phyloP scores from a whole-genome alignment of 768 basidiomycete species.

The Trichaptum fuscoviolaceum region DNA sequence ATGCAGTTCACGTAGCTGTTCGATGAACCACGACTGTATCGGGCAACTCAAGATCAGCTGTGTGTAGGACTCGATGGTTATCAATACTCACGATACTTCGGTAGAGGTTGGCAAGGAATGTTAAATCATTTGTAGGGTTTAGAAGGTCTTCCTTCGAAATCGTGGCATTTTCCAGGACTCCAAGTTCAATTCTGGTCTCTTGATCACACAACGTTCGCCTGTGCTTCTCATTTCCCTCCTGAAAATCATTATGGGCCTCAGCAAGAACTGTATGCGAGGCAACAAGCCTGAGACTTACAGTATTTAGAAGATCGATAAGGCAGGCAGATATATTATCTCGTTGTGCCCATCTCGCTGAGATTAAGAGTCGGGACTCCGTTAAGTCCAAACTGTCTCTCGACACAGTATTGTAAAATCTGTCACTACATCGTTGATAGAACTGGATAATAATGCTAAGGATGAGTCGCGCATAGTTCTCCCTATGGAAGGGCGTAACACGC shows the following conservation, averaged over 20 bases:
- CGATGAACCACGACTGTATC: constrained; percentile 77
- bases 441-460: constrained; percentile 93
- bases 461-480: constrained; percentile 90
- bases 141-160: constrained; percentile 66
- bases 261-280: neutral
- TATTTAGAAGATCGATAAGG: constrained; percentile 56
- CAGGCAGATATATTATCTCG: constrained; percentile 71
- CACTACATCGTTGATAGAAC: constrained; percentile 92
- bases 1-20: constrained; percentile 64
- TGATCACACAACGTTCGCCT: constrained; percentile 58
- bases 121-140: constrained; percentile 62
- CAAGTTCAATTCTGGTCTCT: constrained; percentile 76
- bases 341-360: constrained; percentile 69
- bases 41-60: constrained; percentile 8
- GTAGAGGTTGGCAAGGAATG: constrained; percentile 73
- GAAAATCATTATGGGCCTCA: constrained; percentile 7
- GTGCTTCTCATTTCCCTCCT: constrained; percentile 32
- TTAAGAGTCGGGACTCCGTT: constrained; percentile 56
- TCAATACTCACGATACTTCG: constrained; percentile 70
- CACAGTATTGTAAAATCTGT: constrained; percentile 75
- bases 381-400: constrained; percentile 38
- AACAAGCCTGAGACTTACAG: constrained; percentile 35
- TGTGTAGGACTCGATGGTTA: neutral
- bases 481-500: constrained; percentile 86
- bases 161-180: constrained; percentile 48